Evolutionary conservation across 352 stramenopile genomes (phyloP).

Genomic region (Phytopythium delawarense): DNA sequence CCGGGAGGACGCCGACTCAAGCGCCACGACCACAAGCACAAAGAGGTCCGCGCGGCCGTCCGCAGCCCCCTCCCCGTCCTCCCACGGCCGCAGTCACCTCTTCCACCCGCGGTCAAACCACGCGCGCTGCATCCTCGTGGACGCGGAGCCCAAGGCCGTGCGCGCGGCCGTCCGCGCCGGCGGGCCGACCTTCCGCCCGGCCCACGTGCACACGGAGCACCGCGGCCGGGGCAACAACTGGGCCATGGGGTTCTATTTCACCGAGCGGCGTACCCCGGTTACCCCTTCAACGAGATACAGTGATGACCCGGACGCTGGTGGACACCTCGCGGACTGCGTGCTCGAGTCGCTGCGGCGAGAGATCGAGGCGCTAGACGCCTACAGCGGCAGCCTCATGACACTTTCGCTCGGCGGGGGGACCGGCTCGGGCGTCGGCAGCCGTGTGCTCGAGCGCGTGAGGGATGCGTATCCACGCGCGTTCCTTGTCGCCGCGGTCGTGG

Average conservation of each 20-base stretch:
- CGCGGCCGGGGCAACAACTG: constrained; percentile 86
- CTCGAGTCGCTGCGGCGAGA: constrained; percentile 78
- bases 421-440: constrained; percentile 74
- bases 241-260: constrained; percentile 83
- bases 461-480: constrained; percentile 75
- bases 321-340: constrained; percentile 18
- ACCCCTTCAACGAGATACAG: background rate
- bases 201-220: constrained; percentile 56
- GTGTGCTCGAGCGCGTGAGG: constrained; percentile 74
- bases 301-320: background rate
- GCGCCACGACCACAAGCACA: background rate
- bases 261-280: background rate
- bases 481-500: constrained; percentile 60
- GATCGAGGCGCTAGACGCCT: constrained; percentile 63
- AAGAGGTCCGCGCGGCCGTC: background rate
- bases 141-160: constrained; percentile 77
- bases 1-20: background rate
- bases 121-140: constrained; percentile 71
- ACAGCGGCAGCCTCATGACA: constrained; percentile 70
- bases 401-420: constrained; percentile 83
- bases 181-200: constrained; percentile 24
- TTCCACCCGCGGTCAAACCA: constrained; percentile 36
- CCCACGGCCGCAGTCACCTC: constrained; percentile 15
- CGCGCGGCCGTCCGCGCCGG: constrained; percentile 3
- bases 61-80: background rate